Evolutionary conservation across 768 basidiomycete species (phyloP), one percentile per base, ranked within the genome.

Genomic region (Glaciozyma martinii): DNA sequence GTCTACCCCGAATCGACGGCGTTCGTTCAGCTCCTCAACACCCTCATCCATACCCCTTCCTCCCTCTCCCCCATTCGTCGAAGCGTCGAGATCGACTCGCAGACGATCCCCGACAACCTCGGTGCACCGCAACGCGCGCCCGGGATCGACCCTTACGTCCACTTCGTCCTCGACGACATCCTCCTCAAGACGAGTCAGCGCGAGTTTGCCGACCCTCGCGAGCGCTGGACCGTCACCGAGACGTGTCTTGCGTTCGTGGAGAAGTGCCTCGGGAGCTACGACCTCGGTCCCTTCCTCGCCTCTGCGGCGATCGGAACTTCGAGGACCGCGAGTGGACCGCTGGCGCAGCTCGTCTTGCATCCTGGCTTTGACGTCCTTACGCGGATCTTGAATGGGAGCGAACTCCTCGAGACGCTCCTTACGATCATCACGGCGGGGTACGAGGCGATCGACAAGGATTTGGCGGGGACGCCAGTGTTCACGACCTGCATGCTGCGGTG

Each of bases 131-230:
- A 90, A 70, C 84, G 91, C 27, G 49, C 66, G 21, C 63, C 68
- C 1, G 91, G 91, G 1, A 83, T 93, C 61, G 83, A 80, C 0
- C 90, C 91, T 0, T 94, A 88, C 76, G 80, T 85, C 16, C 78
- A 82, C n/a, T 97, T 94, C 74, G 87, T 93, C 61, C 78, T 94
- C 66, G 91, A 97, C 71, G 88, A 87, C 55, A 89, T 98, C 4
- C 88, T 97, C 68, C 81, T 86, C 40, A 85, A 86, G 59, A 85
- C 89, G 50, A 80, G 84, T 19, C 81, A 79, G 53, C 81, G 92
- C 53, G 90, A 88, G 65, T 97, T 87, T 72, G 79, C 82, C 4
- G 81, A 81, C 40, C 84, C 84, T 16, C 83, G 83, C 18, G 90
- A 97, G 72, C 78, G 86, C 66, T 97, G 90, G 91, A 81, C 84